These are phyloP conservation scores for Geotrichum aggregatum DNA, from an alignment of 1,139 yeast species.

Conservation along the genomic window DNA sequence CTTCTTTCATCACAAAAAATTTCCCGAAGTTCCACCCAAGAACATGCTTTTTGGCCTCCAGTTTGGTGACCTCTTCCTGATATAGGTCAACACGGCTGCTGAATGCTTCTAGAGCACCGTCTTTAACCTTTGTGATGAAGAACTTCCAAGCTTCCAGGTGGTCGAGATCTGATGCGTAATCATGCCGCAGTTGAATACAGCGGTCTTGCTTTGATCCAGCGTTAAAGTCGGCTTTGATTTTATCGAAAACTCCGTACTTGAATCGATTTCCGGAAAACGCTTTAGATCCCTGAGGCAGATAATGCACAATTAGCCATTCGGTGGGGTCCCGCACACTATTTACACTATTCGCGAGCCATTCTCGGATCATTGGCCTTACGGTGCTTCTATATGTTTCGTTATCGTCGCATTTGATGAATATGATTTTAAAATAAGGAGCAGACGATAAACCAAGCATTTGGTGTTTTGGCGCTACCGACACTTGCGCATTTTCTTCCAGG, in stretches of 20 bases:
- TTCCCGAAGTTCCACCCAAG: constrained; percentile 46
- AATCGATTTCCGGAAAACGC: constrained; percentile 43
- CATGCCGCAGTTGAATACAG: constrained; percentile 39
- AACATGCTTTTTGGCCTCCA: constrained; percentile 36
- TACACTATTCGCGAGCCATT: constrained; percentile 63
- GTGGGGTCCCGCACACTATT: constrained; percentile 45
- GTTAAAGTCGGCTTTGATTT: constrained; percentile 64
- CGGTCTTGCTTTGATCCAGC: constrained; percentile 37
- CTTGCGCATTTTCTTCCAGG: constrained; percentile 56
- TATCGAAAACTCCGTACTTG: constrained; percentile 58
- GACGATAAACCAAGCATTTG: constrained; percentile 44
- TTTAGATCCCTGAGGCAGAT: constrained; percentile 45
- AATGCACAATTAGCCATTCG: constrained; percentile 65
- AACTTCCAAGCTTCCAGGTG: constrained; percentile 50
- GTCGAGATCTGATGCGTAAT: constrained; percentile 39
- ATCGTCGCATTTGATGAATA: constrained; percentile 63
- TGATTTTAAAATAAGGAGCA: constrained; percentile 60
- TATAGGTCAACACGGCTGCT: constrained; percentile 46
- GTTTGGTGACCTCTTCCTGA: constrained; percentile 39
- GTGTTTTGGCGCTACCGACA: constrained; percentile 36
- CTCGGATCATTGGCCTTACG: constrained; percentile 69
- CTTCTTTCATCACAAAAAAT: constrained; percentile 46
- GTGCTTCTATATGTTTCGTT: constrained; percentile 72
- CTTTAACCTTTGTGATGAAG: constrained; percentile 47
- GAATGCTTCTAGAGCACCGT: constrained; percentile 54